A percentile compares a stretch with the other conserved stretches of the same genome.
Conservation (phyloP, 2,329 filamentous ascomycete species). For the Gliomastix tumulicola region DNA sequence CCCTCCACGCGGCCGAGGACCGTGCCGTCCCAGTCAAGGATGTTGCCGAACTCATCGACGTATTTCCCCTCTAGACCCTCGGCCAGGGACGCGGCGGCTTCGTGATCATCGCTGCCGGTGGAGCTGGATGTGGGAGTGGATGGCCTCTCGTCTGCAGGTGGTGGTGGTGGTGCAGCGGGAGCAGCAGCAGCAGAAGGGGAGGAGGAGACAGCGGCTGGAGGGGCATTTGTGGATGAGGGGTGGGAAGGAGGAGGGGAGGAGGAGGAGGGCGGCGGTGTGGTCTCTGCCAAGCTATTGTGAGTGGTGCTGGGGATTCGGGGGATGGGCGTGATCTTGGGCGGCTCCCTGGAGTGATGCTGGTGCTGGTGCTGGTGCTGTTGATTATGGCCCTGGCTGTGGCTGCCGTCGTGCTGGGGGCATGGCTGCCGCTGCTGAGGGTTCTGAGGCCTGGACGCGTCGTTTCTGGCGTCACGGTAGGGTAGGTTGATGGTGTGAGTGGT, state of each 20-base stretch:
- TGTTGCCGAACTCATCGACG: slow-evolving; percentile 48
- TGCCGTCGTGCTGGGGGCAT: neutral
- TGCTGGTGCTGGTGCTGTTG: neutral
- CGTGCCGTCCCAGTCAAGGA: slow-evolving; percentile 40
- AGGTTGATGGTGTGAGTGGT: slow-evolving; percentile 5
- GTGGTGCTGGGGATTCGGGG: slow-evolving; percentile 5
- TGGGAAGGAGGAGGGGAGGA: too few relatives aligned
- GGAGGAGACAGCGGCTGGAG: too few relatives aligned
- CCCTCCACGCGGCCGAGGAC: slow-evolving; percentile 45
- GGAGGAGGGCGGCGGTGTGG: too few relatives aligned
- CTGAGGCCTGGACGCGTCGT: neutral
- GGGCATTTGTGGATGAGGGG: too few relatives aligned
- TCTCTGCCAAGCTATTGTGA: too few relatives aligned
- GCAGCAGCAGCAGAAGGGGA: too few relatives aligned
- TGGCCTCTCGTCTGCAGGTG: neutral
- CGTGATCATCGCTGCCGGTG: too few relatives aligned
- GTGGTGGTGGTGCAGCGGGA: neutral
- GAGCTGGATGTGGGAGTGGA: neutral
- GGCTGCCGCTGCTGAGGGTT: slow-evolving; percentile 1
- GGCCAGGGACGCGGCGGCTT: slow-evolving; percentile 19
- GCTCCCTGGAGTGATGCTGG: slow-evolving; percentile 14
- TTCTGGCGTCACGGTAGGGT: neutral
- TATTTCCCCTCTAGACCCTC: slow-evolving; percentile 36
- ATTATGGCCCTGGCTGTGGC: neutral
- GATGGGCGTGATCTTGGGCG: slow-evolving; percentile 33